Base-by-base conservation (phyloP, 371 early-diverging fungal genomes). In the Mucor velutinosus region DNA sequence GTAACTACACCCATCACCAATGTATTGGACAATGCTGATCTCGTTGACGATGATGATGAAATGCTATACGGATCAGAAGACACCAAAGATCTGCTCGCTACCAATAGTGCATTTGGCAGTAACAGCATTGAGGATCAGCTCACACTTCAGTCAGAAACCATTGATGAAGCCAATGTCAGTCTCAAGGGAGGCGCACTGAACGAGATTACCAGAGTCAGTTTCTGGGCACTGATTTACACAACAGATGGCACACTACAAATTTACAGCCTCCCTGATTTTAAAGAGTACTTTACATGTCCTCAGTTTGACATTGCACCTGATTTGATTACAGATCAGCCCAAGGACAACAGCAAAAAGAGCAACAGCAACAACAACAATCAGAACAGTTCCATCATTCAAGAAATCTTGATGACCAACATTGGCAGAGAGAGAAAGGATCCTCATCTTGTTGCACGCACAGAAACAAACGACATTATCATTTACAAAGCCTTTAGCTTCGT, bases 381-480 rank as follows among this genome's bases (percentile, higher is more conserved):
- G 5, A 49, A 27, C 51, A 76, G 77, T 3, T 75, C 73, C 14
- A 82, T 87, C 19, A 82, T 93, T 21, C 83, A 87, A 57, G 94
- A 94, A 67, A 83, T 95, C 53, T 45, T 89, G 32, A 77, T 92
- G 74, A 82, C 88, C 8, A 82, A 87, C 59, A 78, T 95, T 67
- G 94, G 94, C 41, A 72, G 74, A 33, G 75, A 84, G 17, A 73
- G 78, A 39, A 83, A 85, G 41, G 82, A 85, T 39, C 87, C 92
- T 12, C 93, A 92, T 70, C 65, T 95, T 10, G 82, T 95, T 58
- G 87, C 82, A 10, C 86, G 91, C 30, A 90, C 90, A 11, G 79
- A 80, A 21, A 77, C 86, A 2, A 86, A 87, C n/a, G 93, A 95
- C 67, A 82, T 94, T 12, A 76, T 90, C 15, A 86, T 93, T 2